These are phyloP conservation scores for Leucogyrophana mollusca DNA, from an alignment of 768 basidiomycete species.

Conservation along the genomic window DNA sequence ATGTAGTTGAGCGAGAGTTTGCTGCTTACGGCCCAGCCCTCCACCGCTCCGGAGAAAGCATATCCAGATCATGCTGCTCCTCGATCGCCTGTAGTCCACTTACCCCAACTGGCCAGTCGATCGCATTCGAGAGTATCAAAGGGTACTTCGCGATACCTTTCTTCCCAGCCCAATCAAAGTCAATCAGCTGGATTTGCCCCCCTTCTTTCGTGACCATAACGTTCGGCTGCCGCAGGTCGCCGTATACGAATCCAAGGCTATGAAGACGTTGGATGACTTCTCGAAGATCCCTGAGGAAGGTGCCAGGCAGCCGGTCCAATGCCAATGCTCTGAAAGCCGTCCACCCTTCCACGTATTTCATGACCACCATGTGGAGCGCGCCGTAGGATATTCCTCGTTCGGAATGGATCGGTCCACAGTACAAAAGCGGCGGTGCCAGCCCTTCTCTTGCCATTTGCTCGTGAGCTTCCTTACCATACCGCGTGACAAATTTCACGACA, in stretches of 20 bases:
- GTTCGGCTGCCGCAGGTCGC: constrained; percentile 35
- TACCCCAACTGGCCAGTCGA: neutral
- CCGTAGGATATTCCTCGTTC: constrained; percentile 7
- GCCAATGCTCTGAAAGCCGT: neutral
- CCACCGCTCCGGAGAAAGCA: too few species aligned
- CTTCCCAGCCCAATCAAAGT: constrained; percentile 40
- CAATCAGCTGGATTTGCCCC: constrained; percentile 27
- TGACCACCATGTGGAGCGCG: constrained; percentile 35
- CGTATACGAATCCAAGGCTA: constrained; percentile 31
- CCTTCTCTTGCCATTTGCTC: constrained; percentile 23
- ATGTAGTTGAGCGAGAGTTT: too few species aligned
- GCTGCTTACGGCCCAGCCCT: too few species aligned
- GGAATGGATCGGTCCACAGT: constrained; percentile 22
- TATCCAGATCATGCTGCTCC: neutral
- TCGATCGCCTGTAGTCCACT: neutral
- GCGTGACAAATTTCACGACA: constrained; percentile 37
- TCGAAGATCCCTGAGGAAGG: constrained; percentile 19
- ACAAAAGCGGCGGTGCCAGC: constrained; percentile 30
- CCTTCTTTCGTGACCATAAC: constrained; percentile 23
- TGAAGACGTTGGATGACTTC: constrained; percentile 24
- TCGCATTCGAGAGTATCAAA: constrained; percentile 1
- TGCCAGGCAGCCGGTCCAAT: constrained; percentile 6
- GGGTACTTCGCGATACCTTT: constrained; percentile 18
- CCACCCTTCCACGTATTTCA: constrained; percentile 32
- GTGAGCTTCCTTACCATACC: constrained; percentile 33